Percentiles rank a stretch among this genome's conserved stretches.
Conservation (phyloP, 805 yeast species). For the Wickerhamiella azymoides region DNA sequence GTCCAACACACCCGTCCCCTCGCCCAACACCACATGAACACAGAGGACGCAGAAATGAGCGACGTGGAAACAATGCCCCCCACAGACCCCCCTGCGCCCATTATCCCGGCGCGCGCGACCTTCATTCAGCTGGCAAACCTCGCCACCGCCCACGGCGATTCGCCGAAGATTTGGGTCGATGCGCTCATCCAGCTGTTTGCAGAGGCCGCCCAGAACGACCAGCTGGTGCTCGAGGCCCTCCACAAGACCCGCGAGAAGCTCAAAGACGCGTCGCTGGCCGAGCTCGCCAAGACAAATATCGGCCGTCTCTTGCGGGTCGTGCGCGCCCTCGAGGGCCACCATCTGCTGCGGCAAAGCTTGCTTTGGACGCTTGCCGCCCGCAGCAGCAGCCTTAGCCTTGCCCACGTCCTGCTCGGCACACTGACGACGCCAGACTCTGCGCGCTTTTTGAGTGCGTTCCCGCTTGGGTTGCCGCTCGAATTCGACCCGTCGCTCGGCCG, state of each 20-base stretch:
- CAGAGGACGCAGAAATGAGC: too few relatives aligned
- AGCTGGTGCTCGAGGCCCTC: slow-evolving; percentile 1
- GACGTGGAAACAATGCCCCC: too few relatives aligned
- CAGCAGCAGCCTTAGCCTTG: background rate
- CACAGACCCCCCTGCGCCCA: background rate
- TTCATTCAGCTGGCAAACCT: background rate
- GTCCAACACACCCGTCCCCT: too few relatives aligned
- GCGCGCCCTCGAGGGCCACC: slow-evolving; percentile 28
- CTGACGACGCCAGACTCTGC: background rate
- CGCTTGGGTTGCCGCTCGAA: background rate
- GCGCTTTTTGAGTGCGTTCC: background rate
- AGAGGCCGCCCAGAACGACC: background rate
- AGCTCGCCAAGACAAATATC: background rate
- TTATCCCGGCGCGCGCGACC: too few relatives aligned
- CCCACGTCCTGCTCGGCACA: background rate
- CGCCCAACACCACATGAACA: too few relatives aligned
- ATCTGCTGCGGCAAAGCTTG: slow-evolving; percentile 28
- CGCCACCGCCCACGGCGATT: background rate
- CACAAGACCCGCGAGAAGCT: background rate
- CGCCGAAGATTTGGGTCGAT: background rate
- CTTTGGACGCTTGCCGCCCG: slow-evolving; percentile 21
- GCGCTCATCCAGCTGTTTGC: background rate
- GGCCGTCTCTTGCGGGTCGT: background rate
- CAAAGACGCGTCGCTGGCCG: background rate
- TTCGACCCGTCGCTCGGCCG: background rate